These are phyloP conservation scores for Beta lomatogona DNA, from an alignment of 179 eudicot species.

Conservation along the genomic window DNA sequence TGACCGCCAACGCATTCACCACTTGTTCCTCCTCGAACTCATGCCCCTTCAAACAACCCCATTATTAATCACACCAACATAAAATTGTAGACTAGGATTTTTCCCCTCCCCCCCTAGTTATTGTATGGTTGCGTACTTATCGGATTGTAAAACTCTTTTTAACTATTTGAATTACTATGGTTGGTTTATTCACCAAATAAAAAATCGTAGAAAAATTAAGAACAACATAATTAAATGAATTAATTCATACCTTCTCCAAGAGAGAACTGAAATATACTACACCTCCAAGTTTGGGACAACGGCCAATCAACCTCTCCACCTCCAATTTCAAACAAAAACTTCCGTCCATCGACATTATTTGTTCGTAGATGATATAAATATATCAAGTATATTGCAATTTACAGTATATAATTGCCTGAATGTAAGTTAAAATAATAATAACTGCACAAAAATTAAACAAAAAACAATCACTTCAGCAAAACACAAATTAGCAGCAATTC, in stretches of 20 bases:
- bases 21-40: conserved; percentile 62
- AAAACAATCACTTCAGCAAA: too few species aligned
- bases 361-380: neutral
- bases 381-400: neutral
- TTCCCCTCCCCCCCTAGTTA: too few species aligned
- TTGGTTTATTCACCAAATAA: too few species aligned
- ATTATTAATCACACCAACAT: conserved; percentile 5
- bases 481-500: too few species aligned
- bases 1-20: conserved; percentile 55
- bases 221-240: neutral
- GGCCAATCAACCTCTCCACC: conserved; percentile 58
- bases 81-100: too few species aligned
- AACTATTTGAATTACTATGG: too few species aligned
- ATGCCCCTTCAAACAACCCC: conserved; percentile 49
- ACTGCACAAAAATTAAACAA: too few species aligned
- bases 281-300: conserved; percentile 60
- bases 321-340: conserved; percentile 49
- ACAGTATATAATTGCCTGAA: neutral
- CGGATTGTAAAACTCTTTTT: too few species aligned
- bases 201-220: neutral
- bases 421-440: too few species aligned
- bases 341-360: conserved; percentile 53
- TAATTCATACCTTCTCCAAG: conserved; percentile 49
- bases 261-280: conserved; percentile 37
- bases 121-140: too few species aligned